These are phyloP conservation scores for Medakamo hakoo DNA, from an alignment of 139 green algal species.

Conservation along the genomic window DNA sequence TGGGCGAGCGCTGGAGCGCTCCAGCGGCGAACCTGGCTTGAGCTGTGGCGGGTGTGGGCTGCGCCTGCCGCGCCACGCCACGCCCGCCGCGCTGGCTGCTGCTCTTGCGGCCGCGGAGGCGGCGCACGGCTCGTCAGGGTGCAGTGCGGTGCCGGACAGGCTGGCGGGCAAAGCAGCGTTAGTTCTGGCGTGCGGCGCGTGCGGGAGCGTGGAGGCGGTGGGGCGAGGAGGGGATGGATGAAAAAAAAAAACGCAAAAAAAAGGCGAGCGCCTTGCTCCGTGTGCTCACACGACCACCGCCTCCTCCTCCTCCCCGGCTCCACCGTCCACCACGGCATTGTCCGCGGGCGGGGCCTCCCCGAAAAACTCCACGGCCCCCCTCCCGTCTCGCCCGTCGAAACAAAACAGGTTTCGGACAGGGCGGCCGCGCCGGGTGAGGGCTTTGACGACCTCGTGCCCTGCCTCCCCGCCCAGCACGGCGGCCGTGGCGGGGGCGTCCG, in stretches of 20 bases:
- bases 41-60: neutral
- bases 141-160: too few species aligned
- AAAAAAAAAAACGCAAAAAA: neutral
- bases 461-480: conserved; percentile 70
- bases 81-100: neutral
- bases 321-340: neutral
- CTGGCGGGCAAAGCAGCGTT: neutral
- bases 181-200: neutral
- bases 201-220: neutral
- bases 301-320: too few species aligned
- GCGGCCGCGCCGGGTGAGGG: conserved; percentile 42
- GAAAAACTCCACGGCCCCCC: conserved; percentile 28
- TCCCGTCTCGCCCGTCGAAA: conserved; percentile 37
- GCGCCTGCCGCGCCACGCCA: neutral
- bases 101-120: neutral
- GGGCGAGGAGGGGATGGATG: neutral
- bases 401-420: conserved; percentile 79
- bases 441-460: conserved; percentile 72
- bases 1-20: too few species aligned
- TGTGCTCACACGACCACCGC: too few species aligned
- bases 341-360: neutral
- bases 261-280: neutral
- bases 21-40: neutral
- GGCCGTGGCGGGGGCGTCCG: conserved; percentile 42
- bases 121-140: neutral